phyloP scores from a whole-genome alignment of 345 rosid species.

The Arabidopsis suecica region DNA sequence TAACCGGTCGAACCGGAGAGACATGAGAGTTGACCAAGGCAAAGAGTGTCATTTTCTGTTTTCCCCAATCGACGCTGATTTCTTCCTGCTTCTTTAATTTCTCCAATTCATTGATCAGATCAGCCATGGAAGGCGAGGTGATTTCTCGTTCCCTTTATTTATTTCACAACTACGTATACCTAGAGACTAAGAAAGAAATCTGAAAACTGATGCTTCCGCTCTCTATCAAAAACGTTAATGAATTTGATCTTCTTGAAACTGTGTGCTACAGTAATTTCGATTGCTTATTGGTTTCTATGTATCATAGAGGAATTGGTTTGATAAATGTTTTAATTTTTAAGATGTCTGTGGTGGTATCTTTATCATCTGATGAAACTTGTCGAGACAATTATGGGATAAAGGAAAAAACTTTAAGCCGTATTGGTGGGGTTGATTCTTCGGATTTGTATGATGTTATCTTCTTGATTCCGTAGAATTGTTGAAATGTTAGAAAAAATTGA shows the following conservation, averaged over 20 bases:
- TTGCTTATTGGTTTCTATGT: not conserved
- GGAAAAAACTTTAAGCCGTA: not conserved
- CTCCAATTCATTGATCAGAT: conserved; percentile 35
- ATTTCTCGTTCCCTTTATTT: not conserved
- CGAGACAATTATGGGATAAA: not conserved
- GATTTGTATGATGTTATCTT: not conserved
- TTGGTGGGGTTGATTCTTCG: not conserved
- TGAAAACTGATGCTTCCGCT: too few species aligned
- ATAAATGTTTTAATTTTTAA: not conserved
- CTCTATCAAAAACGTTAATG: not conserved
- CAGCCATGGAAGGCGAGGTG: conserved; percentile 61
- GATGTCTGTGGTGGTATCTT: not conserved
- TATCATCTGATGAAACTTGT: not conserved
- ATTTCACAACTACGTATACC: not conserved
- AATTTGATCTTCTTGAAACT: not conserved
- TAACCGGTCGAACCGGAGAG: conserved; percentile 2
- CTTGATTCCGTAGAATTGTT: not conserved
- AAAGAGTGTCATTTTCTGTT: not conserved
- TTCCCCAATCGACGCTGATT: not conserved
- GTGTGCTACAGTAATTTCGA: not conserved
- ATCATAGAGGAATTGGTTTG: not conserved
- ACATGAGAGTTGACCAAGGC: not conserved
- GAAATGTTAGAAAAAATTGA: too few species aligned
- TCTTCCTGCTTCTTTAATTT: not conserved
- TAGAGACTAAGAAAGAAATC: not conserved